A percentile compares a stretch with the other conserved stretches of the same genome.
phyloP scores from a whole-genome alignment of 345 rosid genomes.

The Crucihimalaya himalaica region DNA sequence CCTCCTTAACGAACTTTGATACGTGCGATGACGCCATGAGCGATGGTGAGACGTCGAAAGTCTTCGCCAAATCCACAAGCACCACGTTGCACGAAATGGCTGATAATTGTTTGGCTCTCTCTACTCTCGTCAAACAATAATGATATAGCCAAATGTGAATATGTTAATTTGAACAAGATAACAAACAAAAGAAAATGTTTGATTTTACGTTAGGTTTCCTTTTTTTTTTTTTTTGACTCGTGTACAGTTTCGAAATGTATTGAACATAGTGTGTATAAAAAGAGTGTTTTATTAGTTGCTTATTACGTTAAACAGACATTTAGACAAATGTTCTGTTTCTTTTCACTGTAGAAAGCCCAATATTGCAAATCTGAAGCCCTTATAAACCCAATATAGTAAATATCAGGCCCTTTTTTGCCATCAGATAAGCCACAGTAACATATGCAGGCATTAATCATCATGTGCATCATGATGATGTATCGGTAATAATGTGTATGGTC shows the following conservation, averaged over 20 bases:
- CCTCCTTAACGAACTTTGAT: conserved; percentile 29
- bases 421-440: background rate
- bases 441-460: conserved; percentile 17
- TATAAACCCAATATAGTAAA: conserved; percentile 16
- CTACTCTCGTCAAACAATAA: conserved; percentile 34
- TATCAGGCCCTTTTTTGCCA: background rate
- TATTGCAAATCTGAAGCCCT: background rate
- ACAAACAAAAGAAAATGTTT: background rate
- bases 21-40: conserved; percentile 42
- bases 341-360: conserved; percentile 17
- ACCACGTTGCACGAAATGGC: conserved; percentile 36
- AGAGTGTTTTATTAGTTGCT: background rate
- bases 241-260: background rate
- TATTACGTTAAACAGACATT: background rate
- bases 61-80: conserved; percentile 8
- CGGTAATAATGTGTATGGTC: conserved; percentile 26
- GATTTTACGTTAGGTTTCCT: background rate
- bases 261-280: background rate
- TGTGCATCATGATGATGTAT: conserved; percentile 31
- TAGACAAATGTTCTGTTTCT: background rate
- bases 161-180: background rate
- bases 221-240: background rate
- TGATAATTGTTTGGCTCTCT: conserved; percentile 35
- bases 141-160: background rate
- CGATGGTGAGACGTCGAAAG: background rate